Conservation (phyloP, 116 monocot genomes). For the Phalaenopsis hybrid region DNA sequence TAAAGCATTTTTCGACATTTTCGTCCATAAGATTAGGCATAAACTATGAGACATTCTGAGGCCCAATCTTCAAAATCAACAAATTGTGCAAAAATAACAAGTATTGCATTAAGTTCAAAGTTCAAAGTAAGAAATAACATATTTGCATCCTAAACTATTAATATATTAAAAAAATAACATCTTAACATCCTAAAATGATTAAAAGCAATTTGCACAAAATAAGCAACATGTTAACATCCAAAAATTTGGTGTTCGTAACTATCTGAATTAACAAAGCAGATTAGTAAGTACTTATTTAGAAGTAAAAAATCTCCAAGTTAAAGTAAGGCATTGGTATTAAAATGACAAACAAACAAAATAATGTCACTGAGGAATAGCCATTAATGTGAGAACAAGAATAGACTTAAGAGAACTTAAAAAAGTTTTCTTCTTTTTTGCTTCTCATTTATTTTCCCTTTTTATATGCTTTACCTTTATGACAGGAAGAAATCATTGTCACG, state of each 20-base stretch:
- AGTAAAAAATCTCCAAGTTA: not conserved
- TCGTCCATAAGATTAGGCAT: too few species aligned
- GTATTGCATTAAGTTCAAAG: too few species aligned
- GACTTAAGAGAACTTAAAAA: not conserved
- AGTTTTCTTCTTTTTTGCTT: not conserved
- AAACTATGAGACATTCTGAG: too few species aligned
- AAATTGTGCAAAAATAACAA: too few species aligned
- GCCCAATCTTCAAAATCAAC: too few species aligned
- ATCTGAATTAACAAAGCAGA: not conserved
- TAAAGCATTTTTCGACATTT: too few species aligned
- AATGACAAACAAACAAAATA: conserved; percentile 1
- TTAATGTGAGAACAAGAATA: not conserved
- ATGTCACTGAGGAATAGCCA: not conserved
- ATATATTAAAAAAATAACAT: too few species aligned
- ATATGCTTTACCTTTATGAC: not conserved
- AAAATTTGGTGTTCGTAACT: not conserved
- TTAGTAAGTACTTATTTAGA: not conserved
- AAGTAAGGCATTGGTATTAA: not conserved
- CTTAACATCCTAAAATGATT: too few species aligned
- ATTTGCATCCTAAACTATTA: too few species aligned
- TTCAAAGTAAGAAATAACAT: too few species aligned
- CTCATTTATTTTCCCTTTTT: not conserved
- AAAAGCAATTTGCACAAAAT: too few species aligned
- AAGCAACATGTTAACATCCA: not conserved
- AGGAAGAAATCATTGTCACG: not conserved